Evolutionary conservation across 2,329 filamentous ascomycete species (phyloP).

Genomic region (Colletotrichum costaricense): DNA sequence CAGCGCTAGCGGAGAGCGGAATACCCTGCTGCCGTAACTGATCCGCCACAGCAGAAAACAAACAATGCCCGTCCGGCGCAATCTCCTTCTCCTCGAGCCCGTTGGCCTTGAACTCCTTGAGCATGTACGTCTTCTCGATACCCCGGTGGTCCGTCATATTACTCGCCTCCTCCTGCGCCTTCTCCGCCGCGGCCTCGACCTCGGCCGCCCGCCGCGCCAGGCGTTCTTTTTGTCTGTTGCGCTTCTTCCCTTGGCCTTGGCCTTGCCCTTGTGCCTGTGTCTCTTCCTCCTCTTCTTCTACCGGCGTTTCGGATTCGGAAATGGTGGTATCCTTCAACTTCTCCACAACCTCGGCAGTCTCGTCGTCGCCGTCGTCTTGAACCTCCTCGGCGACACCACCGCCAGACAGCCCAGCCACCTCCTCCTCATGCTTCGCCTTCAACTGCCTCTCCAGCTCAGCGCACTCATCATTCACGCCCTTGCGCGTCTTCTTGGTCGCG

Average conservation of each 20-base stretch:
- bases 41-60: slow-evolving; percentile 92
- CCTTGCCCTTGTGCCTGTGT: slow-evolving; percentile 23
- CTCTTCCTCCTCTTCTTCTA: slow-evolving; percentile 35
- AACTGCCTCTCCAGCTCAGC: slow-evolving; percentile 75
- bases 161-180: slow-evolving; percentile 81
- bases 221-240: slow-evolving; percentile 91
- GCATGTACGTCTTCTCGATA: slow-evolving; percentile 78
- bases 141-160: slow-evolving; percentile 79
- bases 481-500: slow-evolving; percentile 87
- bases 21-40: slow-evolving; percentile 72
- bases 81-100: slow-evolving; percentile 82
- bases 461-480: slow-evolving; percentile 81
- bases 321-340: slow-evolving; percentile 39
- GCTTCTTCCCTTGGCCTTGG: slow-evolving; percentile 69
- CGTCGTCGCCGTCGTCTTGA: slow-evolving; percentile 17
- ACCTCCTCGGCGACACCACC: slow-evolving; percentile 8
- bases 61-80: slow-evolving; percentile 90
- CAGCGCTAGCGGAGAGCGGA: slow-evolving; percentile 45
- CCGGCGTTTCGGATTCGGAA: slow-evolving; percentile 35
- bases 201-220: slow-evolving; percentile 90
- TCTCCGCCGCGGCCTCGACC: slow-evolving; percentile 74
- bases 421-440: slow-evolving; percentile 73
- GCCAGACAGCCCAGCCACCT: slow-evolving; percentile 60
- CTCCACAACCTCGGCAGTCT: background rate
- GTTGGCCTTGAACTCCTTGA: slow-evolving; percentile 70